Conservation (phyloP, 2,329 filamentous ascomycete genomes). For the Talaromyces sp. region DNA sequence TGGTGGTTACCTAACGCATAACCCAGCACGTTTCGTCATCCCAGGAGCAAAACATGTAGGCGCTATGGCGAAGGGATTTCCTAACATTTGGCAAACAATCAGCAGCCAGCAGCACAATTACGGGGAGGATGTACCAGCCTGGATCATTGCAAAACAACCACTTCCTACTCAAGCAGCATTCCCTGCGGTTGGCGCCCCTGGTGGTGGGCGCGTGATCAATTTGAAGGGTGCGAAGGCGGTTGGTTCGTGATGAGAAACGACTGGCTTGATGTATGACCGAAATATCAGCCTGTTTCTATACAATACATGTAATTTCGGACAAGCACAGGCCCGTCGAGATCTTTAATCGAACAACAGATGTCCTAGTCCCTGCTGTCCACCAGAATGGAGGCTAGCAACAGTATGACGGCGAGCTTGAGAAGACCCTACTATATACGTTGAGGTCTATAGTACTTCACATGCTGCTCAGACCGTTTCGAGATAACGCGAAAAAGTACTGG, state of each 20-base stretch:
- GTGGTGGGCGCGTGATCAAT: constrained; percentile 57
- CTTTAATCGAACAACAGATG: neutral
- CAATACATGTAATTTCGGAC: neutral
- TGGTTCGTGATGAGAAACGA: constrained; percentile 32
- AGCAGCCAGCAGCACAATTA: constrained; percentile 58
- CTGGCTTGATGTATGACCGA: neutral
- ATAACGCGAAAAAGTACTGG: neutral
- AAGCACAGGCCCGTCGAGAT: neutral
- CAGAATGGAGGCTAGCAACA: neutral
- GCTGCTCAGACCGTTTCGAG: neutral
- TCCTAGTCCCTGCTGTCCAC: neutral
- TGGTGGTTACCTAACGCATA: constrained; percentile 79
- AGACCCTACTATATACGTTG: neutral
- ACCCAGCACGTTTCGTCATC: constrained; percentile 73
- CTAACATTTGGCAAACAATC: constrained; percentile 68
- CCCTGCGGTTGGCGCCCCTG: constrained; percentile 25
- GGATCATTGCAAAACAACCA: constrained; percentile 54
- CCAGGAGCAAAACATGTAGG: constrained; percentile 58
- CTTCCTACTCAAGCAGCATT: neutral
- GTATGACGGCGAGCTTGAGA: neutral
- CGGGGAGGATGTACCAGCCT: constrained; percentile 65
- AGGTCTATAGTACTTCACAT: neutral
- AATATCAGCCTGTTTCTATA: neutral
- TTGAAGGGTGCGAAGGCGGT: constrained; percentile 54
- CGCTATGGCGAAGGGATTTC: constrained; percentile 57